Evolutionary conservation across 2,329 filamentous ascomycete species (phyloP).

Genomic region (Verticillium zaregamsianum): DNA sequence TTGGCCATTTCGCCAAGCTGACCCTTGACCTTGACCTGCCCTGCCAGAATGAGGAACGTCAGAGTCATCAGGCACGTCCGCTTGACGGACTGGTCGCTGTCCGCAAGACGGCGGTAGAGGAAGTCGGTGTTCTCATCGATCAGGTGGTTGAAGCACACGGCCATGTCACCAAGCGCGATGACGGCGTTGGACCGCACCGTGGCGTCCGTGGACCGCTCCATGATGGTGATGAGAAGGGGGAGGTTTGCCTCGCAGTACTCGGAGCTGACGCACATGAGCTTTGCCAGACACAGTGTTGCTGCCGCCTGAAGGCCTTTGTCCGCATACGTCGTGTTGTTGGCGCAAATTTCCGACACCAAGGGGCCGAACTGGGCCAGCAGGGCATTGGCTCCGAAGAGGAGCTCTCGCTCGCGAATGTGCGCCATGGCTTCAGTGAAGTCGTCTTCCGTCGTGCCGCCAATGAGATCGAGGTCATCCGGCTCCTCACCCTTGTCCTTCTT

Average conservation of each 20-base stretch:
- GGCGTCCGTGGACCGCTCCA: constrained; percentile 88
- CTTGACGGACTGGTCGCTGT: constrained; percentile 85
- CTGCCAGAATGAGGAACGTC: constrained; percentile 93
- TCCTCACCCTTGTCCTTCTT: constrained; percentile 59
- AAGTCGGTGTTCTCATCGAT: constrained; percentile 99
- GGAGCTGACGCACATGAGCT: constrained; percentile 96
- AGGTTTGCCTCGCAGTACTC: constrained; percentile 96
- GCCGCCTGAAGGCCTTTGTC: constrained; percentile 89
- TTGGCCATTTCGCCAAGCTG: constrained; percentile 99
- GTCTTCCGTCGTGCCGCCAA: constrained; percentile 92
- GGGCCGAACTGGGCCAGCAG: constrained; percentile 89
- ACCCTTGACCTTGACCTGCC: constrained; percentile 98
- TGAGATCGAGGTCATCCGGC: constrained; percentile 88
- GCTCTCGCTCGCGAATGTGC: constrained; percentile 77
- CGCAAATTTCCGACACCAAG: constrained; percentile 87
- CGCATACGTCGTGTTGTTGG: constrained; percentile 87
- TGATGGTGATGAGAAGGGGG: constrained; percentile 91
- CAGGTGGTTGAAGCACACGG: constrained; percentile 97
- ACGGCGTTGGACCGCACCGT: constrained; percentile 95
- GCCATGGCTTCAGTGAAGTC: constrained; percentile 86
- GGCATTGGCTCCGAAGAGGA: constrained; percentile 77
- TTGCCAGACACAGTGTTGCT: constrained; percentile 89
- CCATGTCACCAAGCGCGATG: constrained; percentile 97
- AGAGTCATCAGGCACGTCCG: constrained; percentile 97
- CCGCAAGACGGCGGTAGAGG: constrained; percentile 87